phyloP scores from a whole-genome alignment of 305 asterid genomes.

The Fraxinus floribunda region DNA sequence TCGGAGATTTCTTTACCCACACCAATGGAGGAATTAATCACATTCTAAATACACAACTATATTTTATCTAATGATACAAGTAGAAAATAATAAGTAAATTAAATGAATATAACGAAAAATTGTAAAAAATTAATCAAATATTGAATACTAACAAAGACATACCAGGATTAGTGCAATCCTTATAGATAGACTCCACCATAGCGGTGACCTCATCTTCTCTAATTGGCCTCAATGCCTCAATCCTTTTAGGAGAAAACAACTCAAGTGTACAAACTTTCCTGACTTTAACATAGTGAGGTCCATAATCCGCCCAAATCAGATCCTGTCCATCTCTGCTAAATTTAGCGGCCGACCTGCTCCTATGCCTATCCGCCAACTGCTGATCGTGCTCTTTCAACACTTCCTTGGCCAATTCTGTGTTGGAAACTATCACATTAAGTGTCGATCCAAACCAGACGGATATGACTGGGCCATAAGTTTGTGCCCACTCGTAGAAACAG shows the following conservation, averaged over 20 bases:
- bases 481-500: conserved; percentile 61
- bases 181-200: conserved; percentile 54
- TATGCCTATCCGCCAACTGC: conserved; percentile 64
- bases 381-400: conserved; percentile 66
- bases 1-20: not conserved
- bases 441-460: conserved; percentile 64
- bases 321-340: conserved; percentile 62
- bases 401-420: conserved; percentile 48
- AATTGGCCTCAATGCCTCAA: conserved; percentile 58
- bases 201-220: conserved; percentile 67
- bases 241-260: conserved; percentile 56
- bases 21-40: not conserved
- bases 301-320: conserved; percentile 65
- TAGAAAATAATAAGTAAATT: not conserved
- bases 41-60: not conserved
- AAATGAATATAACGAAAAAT: not conserved
- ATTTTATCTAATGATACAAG: not conserved
- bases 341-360: conserved; percentile 56
- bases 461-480: conserved; percentile 53
- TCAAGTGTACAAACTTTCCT: conserved; percentile 62
- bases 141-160: conserved; percentile 8
- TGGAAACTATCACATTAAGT: conserved; percentile 52
- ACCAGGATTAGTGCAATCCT: conserved; percentile 42
- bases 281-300: conserved; percentile 66
- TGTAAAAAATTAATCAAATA: not conserved